A percentile compares a stretch with the other conserved stretches of the same genome.
These are phyloP conservation scores for Ormosia emarginata DNA, from an alignment of 306 rosid genomes.

Conservation along the genomic window DNA sequence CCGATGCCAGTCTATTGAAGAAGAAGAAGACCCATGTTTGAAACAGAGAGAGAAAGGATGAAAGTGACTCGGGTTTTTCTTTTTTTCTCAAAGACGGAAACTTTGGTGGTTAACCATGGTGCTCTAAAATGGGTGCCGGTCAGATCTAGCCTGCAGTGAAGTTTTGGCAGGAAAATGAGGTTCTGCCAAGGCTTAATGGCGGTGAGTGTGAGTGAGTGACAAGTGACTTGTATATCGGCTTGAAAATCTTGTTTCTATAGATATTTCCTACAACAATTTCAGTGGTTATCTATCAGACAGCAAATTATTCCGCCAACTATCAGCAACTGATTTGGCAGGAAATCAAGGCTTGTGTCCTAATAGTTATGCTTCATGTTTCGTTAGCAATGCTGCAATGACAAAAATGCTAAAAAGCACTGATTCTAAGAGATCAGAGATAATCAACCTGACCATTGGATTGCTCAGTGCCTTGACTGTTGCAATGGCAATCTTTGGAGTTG, in stretches of 20 bases:
- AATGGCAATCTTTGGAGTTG: constrained; percentile 54
- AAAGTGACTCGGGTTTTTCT: no score
- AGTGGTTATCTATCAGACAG: constrained; percentile 69
- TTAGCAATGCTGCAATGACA: constrained; percentile 38
- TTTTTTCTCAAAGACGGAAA: no score
- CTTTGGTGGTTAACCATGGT: no score
- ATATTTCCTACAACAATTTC: constrained; percentile 79
- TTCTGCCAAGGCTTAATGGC: no score
- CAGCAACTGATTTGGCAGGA: constrained; percentile 58
- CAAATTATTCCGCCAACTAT: constrained; percentile 67
- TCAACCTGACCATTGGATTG: constrained; percentile 58
- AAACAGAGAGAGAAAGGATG: no score
- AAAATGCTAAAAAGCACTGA: constrained; percentile 8
- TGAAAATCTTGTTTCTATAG: constrained; percentile 72
- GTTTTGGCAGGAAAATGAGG: no score
- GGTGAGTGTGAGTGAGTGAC: no score
- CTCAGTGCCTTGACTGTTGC: constrained; percentile 54
- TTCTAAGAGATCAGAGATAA: constrained; percentile 40
- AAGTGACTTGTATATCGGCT: constrained; percentile 4
- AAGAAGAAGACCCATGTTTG: no score
- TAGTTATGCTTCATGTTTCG: constrained; percentile 55
- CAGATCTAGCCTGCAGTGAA: no score
- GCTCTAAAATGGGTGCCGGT: no score
- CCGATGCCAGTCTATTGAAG: no score
- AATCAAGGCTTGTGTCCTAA: constrained; percentile 69